Conservation (phyloP, 306 rosid species). For the Boehmeria nivea region DNA sequence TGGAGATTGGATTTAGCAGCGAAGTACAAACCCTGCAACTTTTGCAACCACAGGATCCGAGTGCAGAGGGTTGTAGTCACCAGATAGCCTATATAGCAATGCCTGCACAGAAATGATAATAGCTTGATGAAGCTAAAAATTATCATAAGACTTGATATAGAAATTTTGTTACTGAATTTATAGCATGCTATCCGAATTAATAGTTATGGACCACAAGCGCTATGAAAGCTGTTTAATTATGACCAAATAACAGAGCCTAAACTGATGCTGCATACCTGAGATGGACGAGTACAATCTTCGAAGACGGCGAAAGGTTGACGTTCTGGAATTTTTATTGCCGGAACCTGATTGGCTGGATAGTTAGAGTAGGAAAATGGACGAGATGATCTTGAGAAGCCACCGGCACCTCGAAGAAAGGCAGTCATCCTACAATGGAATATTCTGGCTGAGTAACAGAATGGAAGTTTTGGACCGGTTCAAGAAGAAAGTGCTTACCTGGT, state of each 20-base stretch:
- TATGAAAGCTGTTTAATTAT: too few relatives aligned
- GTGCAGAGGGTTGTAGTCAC: slow-evolving; percentile 91
- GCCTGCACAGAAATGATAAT: slow-evolving; percentile 56
- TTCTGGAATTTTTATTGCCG: slow-evolving; percentile 58
- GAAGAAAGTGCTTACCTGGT: slow-evolving; percentile 51
- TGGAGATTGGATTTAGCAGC: slow-evolving; percentile 4
- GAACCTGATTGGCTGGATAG: slow-evolving; percentile 47
- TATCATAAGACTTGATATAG: too few relatives aligned
- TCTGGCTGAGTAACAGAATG: slow-evolving; percentile 24
- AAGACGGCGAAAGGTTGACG: slow-evolving; percentile 60
- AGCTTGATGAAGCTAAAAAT: too few relatives aligned
- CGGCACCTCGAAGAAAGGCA: slow-evolving; percentile 80
- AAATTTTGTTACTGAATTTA: too few relatives aligned
- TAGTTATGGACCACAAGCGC: too few relatives aligned
- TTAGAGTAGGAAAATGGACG: slow-evolving; percentile 66
- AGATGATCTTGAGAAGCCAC: slow-evolving; percentile 92
- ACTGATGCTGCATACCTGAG: slow-evolving; percentile 56
- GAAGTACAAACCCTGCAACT: slow-evolving; percentile 77
- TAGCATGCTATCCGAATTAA: too few relatives aligned
- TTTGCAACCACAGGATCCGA: slow-evolving; percentile 80
- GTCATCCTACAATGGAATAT: slow-evolving; percentile 53
- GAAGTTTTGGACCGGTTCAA: slow-evolving; percentile 15
- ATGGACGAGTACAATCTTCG: slow-evolving; percentile 72
- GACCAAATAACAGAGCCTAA: slow-evolving; percentile 9
- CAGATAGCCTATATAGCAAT: slow-evolving; percentile 77